phyloP scores from a whole-genome alignment of 768 basidiomycete species.

The Xerocomus spinulosus region DNA sequence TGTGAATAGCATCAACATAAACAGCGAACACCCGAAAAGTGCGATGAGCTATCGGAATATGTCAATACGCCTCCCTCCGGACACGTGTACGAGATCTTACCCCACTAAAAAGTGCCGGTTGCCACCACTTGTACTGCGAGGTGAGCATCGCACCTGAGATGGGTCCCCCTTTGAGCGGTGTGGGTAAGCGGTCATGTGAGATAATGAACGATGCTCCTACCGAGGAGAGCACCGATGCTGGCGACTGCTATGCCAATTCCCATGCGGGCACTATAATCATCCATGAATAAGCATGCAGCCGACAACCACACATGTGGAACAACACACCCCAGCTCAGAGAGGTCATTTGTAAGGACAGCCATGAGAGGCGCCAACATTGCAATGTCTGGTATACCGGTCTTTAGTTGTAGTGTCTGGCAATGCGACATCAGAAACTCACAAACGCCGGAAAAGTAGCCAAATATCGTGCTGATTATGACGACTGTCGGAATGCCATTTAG shows the following conservation, averaged over 20 bases:
- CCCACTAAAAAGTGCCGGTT: constrained; percentile 48
- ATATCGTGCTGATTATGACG: constrained; percentile 37
- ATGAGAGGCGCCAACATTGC: constrained; percentile 39
- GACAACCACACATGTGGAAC: background rate
- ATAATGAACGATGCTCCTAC: constrained; percentile 8
- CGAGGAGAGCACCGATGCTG: constrained; percentile 20
- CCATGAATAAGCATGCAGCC: background rate
- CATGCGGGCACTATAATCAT: constrained; percentile 22
- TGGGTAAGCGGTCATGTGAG: background rate
- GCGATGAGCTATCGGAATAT: background rate
- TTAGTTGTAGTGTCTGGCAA: too few relatives aligned
- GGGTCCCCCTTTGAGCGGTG: constrained; percentile 40
- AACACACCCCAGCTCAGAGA: constrained; percentile 50
- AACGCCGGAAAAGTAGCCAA: constrained; percentile 45
- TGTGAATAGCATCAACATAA: background rate
- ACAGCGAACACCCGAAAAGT: background rate
- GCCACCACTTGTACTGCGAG: constrained; percentile 51
- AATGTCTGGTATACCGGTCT: constrained; percentile 28
- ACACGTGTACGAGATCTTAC: constrained; percentile 10
- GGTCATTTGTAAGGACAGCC: constrained; percentile 38
- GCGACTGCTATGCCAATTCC: constrained; percentile 12
- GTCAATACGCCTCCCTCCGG: background rate
- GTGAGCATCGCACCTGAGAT: constrained; percentile 57
- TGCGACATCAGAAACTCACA: constrained; percentile 29
- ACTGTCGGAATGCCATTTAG: constrained; percentile 33